These are phyloP conservation scores for Russula sp. DNA, from an alignment of 768 basidiomycete genomes.

Conservation along the genomic window DNA sequence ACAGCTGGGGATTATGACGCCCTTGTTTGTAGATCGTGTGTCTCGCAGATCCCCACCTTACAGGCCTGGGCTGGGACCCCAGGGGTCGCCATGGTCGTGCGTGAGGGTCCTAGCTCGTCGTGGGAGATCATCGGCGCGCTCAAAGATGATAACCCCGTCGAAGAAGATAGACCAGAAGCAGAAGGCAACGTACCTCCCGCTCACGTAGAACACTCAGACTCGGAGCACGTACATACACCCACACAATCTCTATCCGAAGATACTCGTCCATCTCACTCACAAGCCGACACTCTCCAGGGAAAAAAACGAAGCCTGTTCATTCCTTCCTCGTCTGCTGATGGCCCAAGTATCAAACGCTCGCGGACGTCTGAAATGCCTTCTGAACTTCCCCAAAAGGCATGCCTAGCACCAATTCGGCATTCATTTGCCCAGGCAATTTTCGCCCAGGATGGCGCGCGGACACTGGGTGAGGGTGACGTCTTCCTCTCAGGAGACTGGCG, in stretches of 20 bases:
- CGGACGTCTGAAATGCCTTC: constrained; percentile 39
- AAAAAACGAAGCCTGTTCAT: constrained; percentile 42
- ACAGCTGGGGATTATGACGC: constrained; percentile 66
- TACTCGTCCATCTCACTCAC: background rate
- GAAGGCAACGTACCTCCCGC: background rate
- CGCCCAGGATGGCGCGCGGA: constrained; percentile 25
- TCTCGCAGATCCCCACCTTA: constrained; percentile 47
- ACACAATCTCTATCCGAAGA: background rate
- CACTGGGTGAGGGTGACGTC: constrained; percentile 59
- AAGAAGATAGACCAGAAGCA: constrained; percentile 6
- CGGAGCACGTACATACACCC: background rate
- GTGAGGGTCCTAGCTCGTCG: constrained; percentile 38
- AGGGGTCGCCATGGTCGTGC: constrained; percentile 62
- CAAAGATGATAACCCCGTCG: constrained; percentile 26
- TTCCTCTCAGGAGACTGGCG: constrained; percentile 73
- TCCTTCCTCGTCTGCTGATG: constrained; percentile 28
- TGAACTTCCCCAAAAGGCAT: constrained; percentile 31
- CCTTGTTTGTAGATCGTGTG: constrained; percentile 68
- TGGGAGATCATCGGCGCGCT: constrained; percentile 47
- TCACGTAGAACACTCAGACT: background rate
- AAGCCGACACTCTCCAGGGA: constrained; percentile 15
- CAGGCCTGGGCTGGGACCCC: constrained; percentile 60
- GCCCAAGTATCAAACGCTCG: constrained; percentile 38
- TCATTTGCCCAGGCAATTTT: constrained; percentile 43
- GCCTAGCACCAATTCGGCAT: constrained; percentile 53